phyloP scores from a whole-genome alignment of 2,329 filamentous ascomycete species.

The Coniochaeta sp. region DNA sequence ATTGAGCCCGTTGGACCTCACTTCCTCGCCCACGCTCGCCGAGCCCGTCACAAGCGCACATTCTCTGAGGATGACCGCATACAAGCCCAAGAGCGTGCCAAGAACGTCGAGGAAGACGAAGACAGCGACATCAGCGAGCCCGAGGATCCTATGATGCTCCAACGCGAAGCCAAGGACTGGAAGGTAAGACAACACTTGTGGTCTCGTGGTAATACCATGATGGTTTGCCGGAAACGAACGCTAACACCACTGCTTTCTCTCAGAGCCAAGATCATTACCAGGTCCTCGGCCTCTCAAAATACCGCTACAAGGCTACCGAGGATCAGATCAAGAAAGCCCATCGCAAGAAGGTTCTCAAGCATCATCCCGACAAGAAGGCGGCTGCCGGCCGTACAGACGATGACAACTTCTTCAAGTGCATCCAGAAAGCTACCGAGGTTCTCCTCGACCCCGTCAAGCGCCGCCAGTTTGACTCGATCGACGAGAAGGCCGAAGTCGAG shows the following conservation, averaged over 20 bases:
- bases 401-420: constrained; percentile 99
- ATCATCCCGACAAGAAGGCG: constrained; percentile 98
- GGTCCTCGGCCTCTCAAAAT: constrained; percentile 85
- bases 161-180: constrained; percentile 97
- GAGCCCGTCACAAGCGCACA: constrained; percentile 91
- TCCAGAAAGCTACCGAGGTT: constrained; percentile 94
- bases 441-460: constrained; percentile 88
- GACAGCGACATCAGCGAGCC: constrained; percentile 86
- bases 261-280: constrained; percentile 96
- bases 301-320: constrained; percentile 86
- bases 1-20: constrained; percentile 95
- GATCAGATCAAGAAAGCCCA: constrained; percentile 99
- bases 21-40: constrained; percentile 94
- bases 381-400: constrained; percentile 81
- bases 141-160: constrained; percentile 87
- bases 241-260: too few species aligned
- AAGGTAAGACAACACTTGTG: constrained; percentile 54
- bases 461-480: constrained; percentile 92
- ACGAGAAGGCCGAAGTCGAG: constrained; percentile 87
- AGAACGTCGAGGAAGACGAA: constrained; percentile 87
- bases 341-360: constrained; percentile 98
- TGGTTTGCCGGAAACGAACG: too few species aligned
- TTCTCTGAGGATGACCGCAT: constrained; percentile 98
- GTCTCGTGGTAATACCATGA: background rate
- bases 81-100: constrained; percentile 88